phyloP scores from a whole-genome alignment of 1,284 basidiomycete species.

The Ceraceosorus guamensis region DNA sequence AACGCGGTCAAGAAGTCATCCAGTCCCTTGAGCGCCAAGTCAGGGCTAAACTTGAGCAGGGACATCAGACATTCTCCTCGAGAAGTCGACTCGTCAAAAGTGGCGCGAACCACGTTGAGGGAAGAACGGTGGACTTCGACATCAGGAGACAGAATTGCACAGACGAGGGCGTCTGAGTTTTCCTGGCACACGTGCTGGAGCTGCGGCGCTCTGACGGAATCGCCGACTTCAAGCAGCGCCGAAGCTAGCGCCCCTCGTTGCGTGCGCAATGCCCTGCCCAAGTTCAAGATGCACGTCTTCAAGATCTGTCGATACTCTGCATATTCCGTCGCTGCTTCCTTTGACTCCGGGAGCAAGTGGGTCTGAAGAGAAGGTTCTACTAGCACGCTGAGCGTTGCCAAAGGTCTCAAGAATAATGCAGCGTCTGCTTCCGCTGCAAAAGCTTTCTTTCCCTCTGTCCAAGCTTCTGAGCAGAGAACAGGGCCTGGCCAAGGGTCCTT shows the following conservation, averaged over 20 bases:
- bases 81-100: conserved; percentile 27
- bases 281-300: conserved; percentile 16
- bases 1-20: conserved; percentile 25
- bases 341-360: conserved; percentile 16
- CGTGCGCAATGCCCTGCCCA: conserved; percentile 17
- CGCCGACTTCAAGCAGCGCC: conserved; percentile 18
- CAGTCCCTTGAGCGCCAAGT: conserved; percentile 19
- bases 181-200: conserved; percentile 25
- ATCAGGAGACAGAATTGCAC: conserved; percentile 31
- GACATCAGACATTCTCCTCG: conserved; percentile 36
- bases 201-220: conserved; percentile 12
- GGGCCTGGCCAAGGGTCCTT: conserved; percentile 13
- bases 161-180: conserved; percentile 21
- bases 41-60: conserved; percentile 26
- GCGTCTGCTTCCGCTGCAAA: conserved; percentile 8
- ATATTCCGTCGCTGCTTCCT: conserved; percentile 13
- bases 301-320: conserved; percentile 20
- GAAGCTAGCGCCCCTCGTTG: conserved; percentile 21
- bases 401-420: conserved; percentile 6
- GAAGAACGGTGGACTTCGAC: conserved; percentile 27
- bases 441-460: conserved; percentile 22
- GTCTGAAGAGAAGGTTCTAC: conserved; percentile 23
- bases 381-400: conserved; percentile 17
- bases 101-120: conserved; percentile 30
- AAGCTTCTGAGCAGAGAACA: conserved; percentile 23